These are phyloP conservation scores for Gorgonomyces haynaldii DNA, from an alignment of 192 early-diverging fungal genomes.

Conservation along the genomic window DNA sequence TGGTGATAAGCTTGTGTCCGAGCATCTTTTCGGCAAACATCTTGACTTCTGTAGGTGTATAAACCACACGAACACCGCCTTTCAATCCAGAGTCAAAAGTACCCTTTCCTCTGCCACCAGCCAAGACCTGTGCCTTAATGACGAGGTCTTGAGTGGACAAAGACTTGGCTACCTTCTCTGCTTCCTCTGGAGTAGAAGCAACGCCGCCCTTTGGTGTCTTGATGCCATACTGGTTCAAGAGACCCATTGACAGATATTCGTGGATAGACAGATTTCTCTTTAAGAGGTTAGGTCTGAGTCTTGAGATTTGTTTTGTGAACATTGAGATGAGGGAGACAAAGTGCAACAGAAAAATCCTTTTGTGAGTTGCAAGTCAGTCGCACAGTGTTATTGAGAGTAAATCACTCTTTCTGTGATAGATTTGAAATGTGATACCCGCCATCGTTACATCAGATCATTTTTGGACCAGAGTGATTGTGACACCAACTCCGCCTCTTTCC, in stretches of 20 bases:
- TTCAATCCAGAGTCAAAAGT: constrained; percentile 89
- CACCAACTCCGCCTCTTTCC: too few species aligned
- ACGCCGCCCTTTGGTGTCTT: constrained; percentile 80
- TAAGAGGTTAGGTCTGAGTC: too few species aligned
- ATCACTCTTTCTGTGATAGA: too few species aligned
- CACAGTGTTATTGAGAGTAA: too few species aligned
- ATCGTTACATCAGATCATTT: too few species aligned
- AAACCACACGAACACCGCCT: constrained; percentile 89
- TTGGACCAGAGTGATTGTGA: too few species aligned
- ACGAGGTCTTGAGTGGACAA: constrained; percentile 55
- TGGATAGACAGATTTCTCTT: constrained; percentile 78
- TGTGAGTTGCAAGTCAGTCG: too few species aligned
- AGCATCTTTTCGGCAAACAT: constrained; percentile 90
- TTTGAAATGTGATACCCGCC: too few species aligned
- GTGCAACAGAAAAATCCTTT: too few species aligned
- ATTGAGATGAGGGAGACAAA: too few species aligned
- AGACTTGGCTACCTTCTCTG: constrained; percentile 69
- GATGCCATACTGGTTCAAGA: constrained; percentile 84
- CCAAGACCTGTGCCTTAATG: constrained; percentile 79
- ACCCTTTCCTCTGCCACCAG: constrained; percentile 98
- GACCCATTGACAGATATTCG: constrained; percentile 90
- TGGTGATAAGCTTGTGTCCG: constrained; percentile 94
- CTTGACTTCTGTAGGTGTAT: constrained; percentile 77
- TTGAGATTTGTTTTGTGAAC: too few species aligned
- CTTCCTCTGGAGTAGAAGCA: constrained; percentile 78